These are phyloP conservation scores for Pseudocercospora musae DNA, from an alignment of 2,329 filamentous ascomycete genomes.

Conservation along the genomic window DNA sequence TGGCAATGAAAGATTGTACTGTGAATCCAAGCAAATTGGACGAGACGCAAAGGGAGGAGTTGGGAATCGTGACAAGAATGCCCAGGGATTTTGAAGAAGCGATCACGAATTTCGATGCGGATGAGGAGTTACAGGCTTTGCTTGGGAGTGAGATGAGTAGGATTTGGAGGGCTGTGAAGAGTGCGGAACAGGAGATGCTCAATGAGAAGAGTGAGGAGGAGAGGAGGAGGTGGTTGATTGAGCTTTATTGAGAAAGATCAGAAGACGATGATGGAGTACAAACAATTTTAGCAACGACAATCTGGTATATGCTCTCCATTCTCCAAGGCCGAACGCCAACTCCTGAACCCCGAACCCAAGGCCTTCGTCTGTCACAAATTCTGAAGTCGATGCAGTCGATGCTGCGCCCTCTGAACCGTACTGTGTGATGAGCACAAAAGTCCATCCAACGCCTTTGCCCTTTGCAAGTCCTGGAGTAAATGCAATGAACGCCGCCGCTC, in stretches of 20 bases:
- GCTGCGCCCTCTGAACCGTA: too few species aligned
- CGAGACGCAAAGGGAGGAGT: conserved; percentile 45
- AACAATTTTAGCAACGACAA: too few species aligned
- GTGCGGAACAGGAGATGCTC: conserved; percentile 54
- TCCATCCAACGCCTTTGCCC: too few species aligned
- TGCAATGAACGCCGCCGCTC: too few species aligned
- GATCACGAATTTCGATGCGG: conserved; percentile 47
- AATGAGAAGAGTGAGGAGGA: conserved; percentile 48
- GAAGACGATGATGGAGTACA: too few species aligned
- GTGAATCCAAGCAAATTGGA: conserved; percentile 54
- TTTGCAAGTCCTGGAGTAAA: too few species aligned
- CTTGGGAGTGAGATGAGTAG: conserved; percentile 8
- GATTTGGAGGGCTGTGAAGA: conserved; percentile 49
- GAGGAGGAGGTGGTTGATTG: conserved; percentile 60
- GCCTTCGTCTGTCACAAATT: too few species aligned
- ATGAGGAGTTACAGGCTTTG: neutral
- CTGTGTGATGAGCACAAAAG: too few species aligned
- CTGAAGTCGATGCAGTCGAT: too few species aligned
- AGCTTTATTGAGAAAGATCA: conserved; percentile 54
- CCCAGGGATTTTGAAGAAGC: conserved; percentile 56
- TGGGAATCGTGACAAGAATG: conserved; percentile 55
- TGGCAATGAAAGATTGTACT: conserved; percentile 54
- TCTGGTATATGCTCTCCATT: too few species aligned
- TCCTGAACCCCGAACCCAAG: too few species aligned
- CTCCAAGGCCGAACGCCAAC: too few species aligned